These are phyloP conservation scores for Trifolium fragiferum DNA, from an alignment of 306 rosid species.

Conservation along the genomic window DNA sequence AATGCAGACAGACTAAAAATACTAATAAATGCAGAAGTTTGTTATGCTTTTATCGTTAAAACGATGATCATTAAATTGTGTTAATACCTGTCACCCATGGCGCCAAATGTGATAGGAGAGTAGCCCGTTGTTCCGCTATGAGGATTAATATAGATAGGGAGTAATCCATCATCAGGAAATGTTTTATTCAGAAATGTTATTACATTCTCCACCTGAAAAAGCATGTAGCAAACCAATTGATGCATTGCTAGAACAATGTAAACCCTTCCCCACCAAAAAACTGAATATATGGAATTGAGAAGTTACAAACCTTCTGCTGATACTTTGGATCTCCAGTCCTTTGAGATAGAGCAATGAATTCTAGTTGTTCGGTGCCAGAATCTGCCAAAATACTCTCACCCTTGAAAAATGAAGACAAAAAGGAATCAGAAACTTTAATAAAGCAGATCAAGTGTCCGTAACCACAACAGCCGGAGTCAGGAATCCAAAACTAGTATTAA, in stretches of 20 bases:
- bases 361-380: constrained; percentile 98
- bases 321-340: constrained; percentile 95
- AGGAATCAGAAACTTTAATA: constrained; percentile 41
- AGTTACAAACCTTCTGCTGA: constrained; percentile 76
- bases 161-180: constrained; percentile 94
- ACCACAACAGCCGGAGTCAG: constrained; percentile 1
- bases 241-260: constrained; percentile 35
- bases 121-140: constrained; percentile 60
- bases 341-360: constrained; percentile 95
- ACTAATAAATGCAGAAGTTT: constrained; percentile 27
- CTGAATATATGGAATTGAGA: background rate
- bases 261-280: background rate
- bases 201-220: constrained; percentile 86
- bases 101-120: constrained; percentile 89
- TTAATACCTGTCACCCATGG: constrained; percentile 98
- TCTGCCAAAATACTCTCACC: constrained; percentile 94
- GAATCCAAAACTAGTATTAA: constrained; percentile 29
- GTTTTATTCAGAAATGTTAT: constrained; percentile 69
- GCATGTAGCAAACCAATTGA: constrained; percentile 43
- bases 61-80: constrained; percentile 30
- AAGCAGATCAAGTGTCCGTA: constrained; percentile 10
- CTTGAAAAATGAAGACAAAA: constrained; percentile 56
- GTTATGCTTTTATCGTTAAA: constrained; percentile 25
- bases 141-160: constrained; percentile 90
- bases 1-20: constrained; percentile 27